Evolutionary conservation across 306 rosid genomes (phyloP).

Genomic region (Prunus kanzakura): DNA sequence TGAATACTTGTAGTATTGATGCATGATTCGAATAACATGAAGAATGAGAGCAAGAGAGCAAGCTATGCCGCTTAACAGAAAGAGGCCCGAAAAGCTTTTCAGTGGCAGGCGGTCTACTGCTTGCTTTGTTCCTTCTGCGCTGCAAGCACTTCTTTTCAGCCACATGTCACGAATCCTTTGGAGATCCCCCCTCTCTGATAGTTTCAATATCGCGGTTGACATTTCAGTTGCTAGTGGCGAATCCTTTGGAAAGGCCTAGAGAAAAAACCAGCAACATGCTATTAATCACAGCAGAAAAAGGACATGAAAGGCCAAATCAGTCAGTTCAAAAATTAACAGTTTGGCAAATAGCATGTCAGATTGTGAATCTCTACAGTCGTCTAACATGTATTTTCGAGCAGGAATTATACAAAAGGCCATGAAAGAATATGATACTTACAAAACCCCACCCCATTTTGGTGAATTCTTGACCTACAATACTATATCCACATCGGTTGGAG

Average conservation of each 20-base stretch:
- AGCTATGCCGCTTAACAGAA: conserved; percentile 22
- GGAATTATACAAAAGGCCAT: not conserved
- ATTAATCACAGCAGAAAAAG: too few relatives aligned
- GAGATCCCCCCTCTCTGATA: conserved; percentile 26
- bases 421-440: conserved; percentile 38
- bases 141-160: conserved; percentile 32
- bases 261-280: not conserved
- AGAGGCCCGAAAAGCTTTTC: conserved; percentile 31
- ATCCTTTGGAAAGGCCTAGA: conserved; percentile 69
- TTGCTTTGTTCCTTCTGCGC: conserved; percentile 25
- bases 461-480: conserved; percentile 63
- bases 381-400: too few relatives aligned
- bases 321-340: too few relatives aligned
- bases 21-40: conserved; percentile 9
- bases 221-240: conserved; percentile 52
- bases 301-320: too few relatives aligned
- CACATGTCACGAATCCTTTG: conserved; percentile 34
- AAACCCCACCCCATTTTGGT: conserved; percentile 80
- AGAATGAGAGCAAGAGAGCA: conserved; percentile 22
- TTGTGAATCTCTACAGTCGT: too few relatives aligned
- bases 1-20: not conserved
- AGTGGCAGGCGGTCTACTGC: conserved; percentile 24
- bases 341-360: too few relatives aligned
- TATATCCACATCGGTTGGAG: conserved; percentile 51
- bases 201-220: conserved; percentile 27